These are phyloP conservation scores for Abrus precatorius DNA, from an alignment of 306 rosid genomes.

Conservation along the genomic window DNA sequence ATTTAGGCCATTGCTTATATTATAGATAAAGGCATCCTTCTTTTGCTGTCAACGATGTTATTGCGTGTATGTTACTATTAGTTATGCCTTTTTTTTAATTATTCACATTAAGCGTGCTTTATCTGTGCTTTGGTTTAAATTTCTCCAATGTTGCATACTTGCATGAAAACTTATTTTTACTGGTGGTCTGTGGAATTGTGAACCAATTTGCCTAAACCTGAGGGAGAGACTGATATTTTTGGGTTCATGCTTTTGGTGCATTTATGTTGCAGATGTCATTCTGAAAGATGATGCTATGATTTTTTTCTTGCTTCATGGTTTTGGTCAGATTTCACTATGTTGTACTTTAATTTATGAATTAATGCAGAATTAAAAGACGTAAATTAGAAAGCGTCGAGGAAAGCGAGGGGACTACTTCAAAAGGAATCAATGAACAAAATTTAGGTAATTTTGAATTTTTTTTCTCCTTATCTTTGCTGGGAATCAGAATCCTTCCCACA, in stretches of 20 bases:
- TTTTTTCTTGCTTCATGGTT: slow-evolving; percentile 36
- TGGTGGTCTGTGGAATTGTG: slow-evolving; percentile 9
- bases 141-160: not conserved
- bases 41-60: slow-evolving; percentile 13
- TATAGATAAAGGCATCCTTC: slow-evolving; percentile 10
- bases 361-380: slow-evolving; percentile 65
- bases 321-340: slow-evolving; percentile 8
- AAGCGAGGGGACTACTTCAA: slow-evolving; percentile 57
- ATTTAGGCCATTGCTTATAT: slow-evolving; percentile 10
- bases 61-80: not conserved
- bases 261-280: slow-evolving; percentile 7
- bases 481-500: slow-evolving; percentile 4
- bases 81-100: slow-evolving; percentile 1
- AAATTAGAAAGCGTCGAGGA: slow-evolving; percentile 64
- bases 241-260: not conserved
- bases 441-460: slow-evolving; percentile 55
- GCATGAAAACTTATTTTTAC: slow-evolving; percentile 32
- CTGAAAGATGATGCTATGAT: slow-evolving; percentile 17
- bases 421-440: slow-evolving; percentile 46
- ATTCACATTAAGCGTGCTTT: not conserved
- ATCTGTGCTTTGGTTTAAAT: slow-evolving; percentile 9
- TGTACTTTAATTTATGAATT: slow-evolving; percentile 35
- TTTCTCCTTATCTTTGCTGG: slow-evolving; percentile 12
- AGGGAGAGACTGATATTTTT: not conserved
- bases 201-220: slow-evolving; percentile 33